Percentiles rank a stretch among this genome's conserved stretches.
Evolutionary conservation across 495 filamentous ascomycete species (phyloP).

Genomic region (Xylaria scruposa): DNA sequence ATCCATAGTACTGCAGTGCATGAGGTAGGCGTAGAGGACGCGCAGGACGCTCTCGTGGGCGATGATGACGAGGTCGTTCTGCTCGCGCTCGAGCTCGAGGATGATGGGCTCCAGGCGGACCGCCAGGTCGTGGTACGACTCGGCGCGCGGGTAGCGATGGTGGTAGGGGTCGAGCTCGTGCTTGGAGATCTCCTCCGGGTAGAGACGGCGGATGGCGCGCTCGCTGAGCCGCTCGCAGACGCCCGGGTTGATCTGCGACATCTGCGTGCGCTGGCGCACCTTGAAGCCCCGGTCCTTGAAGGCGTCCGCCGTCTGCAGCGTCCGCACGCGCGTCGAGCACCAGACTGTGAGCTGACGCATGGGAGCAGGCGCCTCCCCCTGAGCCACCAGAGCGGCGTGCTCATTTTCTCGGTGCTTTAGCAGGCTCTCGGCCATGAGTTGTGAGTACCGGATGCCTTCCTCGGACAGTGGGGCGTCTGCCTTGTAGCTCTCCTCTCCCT

Average conservation of each 20-base stretch:
- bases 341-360: slow-evolving; percentile 86
- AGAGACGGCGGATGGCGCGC: slow-evolving; percentile 76
- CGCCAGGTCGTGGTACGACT: slow-evolving; percentile 98
- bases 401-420: slow-evolving; percentile 83
- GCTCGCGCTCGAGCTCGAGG: slow-evolving; percentile 94
- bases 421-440: slow-evolving; percentile 84
- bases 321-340: slow-evolving; percentile 90
- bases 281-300: slow-evolving; percentile 79
- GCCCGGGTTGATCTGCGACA: slow-evolving; percentile 96
- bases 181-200: slow-evolving; percentile 87
- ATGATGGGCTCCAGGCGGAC: slow-evolving; percentile 99
- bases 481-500: slow-evolving; percentile 87
- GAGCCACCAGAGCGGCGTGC: slow-evolving; percentile 68
- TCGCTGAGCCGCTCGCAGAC: slow-evolving; percentile 92
- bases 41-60: slow-evolving; percentile 96
- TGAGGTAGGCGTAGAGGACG: slow-evolving; percentile 95
- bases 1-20: slow-evolving; percentile 97
- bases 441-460: slow-evolving; percentile 83
- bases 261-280: slow-evolving; percentile 87
- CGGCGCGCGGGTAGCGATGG: slow-evolving; percentile 92
- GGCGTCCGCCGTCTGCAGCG: slow-evolving; percentile 87
- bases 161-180: slow-evolving; percentile 97
- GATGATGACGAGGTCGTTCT: slow-evolving; percentile 96
- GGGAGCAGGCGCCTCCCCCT: slow-evolving; percentile 70
- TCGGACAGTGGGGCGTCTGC: slow-evolving; percentile 82